These are phyloP conservation scores for Trichoderma orchidacearum DNA, from an alignment of 495 filamentous ascomycete genomes.

Conservation along the genomic window DNA sequence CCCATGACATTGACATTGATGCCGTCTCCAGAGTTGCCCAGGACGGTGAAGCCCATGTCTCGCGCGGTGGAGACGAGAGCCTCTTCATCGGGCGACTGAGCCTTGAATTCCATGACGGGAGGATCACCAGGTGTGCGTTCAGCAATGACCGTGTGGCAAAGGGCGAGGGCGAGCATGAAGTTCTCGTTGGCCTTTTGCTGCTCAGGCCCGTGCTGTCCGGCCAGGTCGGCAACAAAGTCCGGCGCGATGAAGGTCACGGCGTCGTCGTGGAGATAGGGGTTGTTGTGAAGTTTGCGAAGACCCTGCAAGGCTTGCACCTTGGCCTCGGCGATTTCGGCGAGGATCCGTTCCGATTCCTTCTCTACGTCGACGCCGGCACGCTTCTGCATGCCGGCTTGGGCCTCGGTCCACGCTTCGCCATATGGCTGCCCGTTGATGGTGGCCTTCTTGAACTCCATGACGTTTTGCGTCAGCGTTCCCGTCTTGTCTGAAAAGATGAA, in stretches of 20 bases:
- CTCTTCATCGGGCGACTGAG: conserved; percentile 94
- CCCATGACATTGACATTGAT: conserved; percentile 82
- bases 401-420: conserved; percentile 95
- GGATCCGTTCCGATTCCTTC: conserved; percentile 56
- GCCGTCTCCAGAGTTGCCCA: conserved; percentile 64
- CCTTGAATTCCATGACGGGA: conserved; percentile 87
- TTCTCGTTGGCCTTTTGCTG: conserved; percentile 67
- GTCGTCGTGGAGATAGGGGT: conserved; percentile 83
- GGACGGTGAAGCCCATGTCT: conserved; percentile 91
- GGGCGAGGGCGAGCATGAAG: conserved; percentile 90
- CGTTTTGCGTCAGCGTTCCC: conserved; percentile 94
- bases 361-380: conserved; percentile 78
- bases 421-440: conserved; percentile 91
- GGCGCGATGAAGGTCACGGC: conserved; percentile 86
- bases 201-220: conserved; percentile 58
- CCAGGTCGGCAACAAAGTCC: conserved; percentile 70
- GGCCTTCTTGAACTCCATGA: conserved; percentile 99
- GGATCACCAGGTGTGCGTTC: conserved; percentile 80
- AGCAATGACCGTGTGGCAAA: conserved; percentile 94
- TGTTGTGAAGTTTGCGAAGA: conserved; percentile 67
- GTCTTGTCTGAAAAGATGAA: conserved; percentile 99
- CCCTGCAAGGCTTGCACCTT: conserved; percentile 55
- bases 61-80: conserved; percentile 88
- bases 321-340: conserved; percentile 67
- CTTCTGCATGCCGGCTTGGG: conserved; percentile 87